These are phyloP conservation scores for Fomitiporia mediterranea DNA, from an alignment of 1,284 basidiomycete genomes.

Conservation along the genomic window DNA sequence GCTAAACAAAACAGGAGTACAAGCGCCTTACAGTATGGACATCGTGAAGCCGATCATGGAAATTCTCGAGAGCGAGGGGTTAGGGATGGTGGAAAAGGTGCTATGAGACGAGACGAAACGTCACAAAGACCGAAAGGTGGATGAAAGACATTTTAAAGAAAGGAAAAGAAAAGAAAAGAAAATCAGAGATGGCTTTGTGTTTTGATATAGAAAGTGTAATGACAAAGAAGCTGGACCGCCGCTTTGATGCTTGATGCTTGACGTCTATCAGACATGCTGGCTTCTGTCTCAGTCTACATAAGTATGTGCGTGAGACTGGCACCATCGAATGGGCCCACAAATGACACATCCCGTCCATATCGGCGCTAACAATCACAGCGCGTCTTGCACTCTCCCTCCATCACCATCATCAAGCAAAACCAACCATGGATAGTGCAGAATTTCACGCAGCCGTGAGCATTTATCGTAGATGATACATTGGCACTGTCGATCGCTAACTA, in stretches of 20 bases:
- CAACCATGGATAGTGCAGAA: conserved; percentile 54
- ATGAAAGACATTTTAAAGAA: too few species aligned
- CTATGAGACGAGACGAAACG: conserved; percentile 34
- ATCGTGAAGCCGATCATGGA: conserved; percentile 81
- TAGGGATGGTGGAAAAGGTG: conserved; percentile 74
- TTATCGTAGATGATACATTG: background rate
- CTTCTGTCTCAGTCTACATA: too few species aligned
- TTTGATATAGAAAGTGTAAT: too few species aligned
- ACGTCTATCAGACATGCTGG: too few species aligned
- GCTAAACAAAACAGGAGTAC: conserved; percentile 76
- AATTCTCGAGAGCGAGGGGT: conserved; percentile 77
- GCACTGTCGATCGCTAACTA: background rate
- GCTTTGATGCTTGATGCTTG: background rate
- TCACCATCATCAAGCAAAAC: background rate
- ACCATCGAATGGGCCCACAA: conserved; percentile 9
- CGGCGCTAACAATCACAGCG: background rate
- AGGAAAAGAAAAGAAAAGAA: too few species aligned
- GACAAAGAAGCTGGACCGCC: too few species aligned
- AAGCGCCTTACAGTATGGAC: conserved; percentile 85
- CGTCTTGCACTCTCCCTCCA: background rate
- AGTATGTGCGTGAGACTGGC: background rate
- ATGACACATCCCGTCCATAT: background rate
- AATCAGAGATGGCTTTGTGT: too few species aligned
- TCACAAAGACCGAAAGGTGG: too few species aligned
- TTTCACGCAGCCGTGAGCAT: conserved; percentile 55